Conservation (phyloP, 2,329 filamentous ascomycete species). For the Aureobasidium sp. region DNA sequence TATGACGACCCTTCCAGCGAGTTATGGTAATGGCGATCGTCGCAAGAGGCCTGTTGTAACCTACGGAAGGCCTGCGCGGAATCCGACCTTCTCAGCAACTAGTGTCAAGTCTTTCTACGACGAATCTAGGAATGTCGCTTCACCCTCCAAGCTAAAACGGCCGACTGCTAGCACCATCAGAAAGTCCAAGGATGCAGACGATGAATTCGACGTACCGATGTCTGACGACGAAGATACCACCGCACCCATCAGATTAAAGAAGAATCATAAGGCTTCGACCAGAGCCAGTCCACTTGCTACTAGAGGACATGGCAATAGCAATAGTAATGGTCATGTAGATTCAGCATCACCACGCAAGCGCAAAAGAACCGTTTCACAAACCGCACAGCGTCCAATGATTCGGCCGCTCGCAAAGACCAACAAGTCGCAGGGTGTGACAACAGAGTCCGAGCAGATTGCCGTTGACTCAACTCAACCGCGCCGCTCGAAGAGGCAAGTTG, state of each 20-base stretch:
- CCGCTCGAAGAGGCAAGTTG: background rate
- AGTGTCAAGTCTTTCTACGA: conserved; percentile 4
- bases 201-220: conserved; percentile 39
- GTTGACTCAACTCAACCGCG: background rate
- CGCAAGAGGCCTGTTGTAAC: conserved; percentile 31
- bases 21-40: background rate
- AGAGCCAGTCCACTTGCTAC: background rate
- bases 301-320: background rate
- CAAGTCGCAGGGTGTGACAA: background rate
- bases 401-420: background rate
- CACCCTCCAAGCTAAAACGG: conserved; percentile 8
- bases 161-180: background rate
- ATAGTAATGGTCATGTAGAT: background rate
- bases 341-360: conserved; percentile 5
- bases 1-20: conserved; percentile 1
- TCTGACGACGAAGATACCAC: conserved; percentile 27
- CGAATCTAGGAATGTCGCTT: background rate
- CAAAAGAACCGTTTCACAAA: conserved; percentile 2
- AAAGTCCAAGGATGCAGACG: conserved; percentile 12
- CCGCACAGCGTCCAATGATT: background rate
- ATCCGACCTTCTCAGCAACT: conserved; percentile 14
- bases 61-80: conserved; percentile 32
- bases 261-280: background rate
- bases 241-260: background rate
- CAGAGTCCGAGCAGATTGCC: background rate